phyloP scores from a whole-genome alignment of 306 rosid species.

The Vigna mungo region DNA sequence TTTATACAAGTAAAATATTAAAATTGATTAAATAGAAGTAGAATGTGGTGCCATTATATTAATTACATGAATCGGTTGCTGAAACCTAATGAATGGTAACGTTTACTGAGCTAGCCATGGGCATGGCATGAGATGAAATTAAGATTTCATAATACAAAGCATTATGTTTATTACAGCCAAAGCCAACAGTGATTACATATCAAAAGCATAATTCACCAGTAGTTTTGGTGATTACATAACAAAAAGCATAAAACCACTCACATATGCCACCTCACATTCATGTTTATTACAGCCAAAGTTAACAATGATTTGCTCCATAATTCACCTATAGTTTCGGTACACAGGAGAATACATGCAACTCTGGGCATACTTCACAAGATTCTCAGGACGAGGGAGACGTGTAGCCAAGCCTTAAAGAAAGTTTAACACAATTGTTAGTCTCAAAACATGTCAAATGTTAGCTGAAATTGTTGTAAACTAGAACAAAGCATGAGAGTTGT shows the following conservation, averaged over 20 bases:
- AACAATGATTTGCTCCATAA: not conserved
- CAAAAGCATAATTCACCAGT: not conserved
- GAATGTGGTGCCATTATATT: too few species aligned
- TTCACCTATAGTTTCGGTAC: constrained; percentile 68
- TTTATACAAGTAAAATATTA: too few species aligned
- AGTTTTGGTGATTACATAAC: not conserved
- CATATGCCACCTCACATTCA: constrained; percentile 12
- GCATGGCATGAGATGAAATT: not conserved
- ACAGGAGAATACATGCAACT: constrained; percentile 84
- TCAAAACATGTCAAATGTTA: not conserved
- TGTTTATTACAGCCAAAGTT: constrained; percentile 1
- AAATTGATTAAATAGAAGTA: too few species aligned
- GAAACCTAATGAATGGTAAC: not conserved
- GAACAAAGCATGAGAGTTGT: not conserved
- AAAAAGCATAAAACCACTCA: constrained; percentile 19
- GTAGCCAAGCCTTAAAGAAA: constrained; percentile 68
- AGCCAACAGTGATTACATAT: not conserved
- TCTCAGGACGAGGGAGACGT: constrained; percentile 76
- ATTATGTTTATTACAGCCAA: not conserved
- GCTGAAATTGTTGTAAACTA: too few species aligned
- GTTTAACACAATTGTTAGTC: not conserved
- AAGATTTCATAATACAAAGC: constrained; percentile 1
- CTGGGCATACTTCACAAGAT: constrained; percentile 76
- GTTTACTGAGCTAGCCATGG: not conserved
- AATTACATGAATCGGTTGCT: too few species aligned